These are phyloP conservation scores for Chrysopogon serrulatus DNA, from an alignment of 176 grass and related monocot species.

Conservation along the genomic window DNA sequence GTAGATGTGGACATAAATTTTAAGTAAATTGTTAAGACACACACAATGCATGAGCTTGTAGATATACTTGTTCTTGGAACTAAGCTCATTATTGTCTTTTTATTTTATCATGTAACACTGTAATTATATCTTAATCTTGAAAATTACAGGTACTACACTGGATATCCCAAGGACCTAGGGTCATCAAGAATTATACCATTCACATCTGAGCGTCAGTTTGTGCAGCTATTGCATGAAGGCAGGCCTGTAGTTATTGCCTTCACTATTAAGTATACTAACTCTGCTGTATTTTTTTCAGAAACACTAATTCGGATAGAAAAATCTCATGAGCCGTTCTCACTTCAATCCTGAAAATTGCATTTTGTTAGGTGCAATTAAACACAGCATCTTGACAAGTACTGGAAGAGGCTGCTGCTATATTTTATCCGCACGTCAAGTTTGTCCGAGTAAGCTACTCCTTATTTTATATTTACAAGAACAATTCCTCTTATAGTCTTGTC, in stretches of 20 bases:
- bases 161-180: conserved; percentile 86
- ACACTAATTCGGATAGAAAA: not conserved
- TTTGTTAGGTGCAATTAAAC: conserved; percentile 71
- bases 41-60: not conserved
- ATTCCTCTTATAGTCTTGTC: not conserved
- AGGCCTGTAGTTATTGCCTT: conserved; percentile 87
- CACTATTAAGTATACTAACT: conserved; percentile 65
- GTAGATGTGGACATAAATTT: not conserved
- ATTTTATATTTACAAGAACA: not conserved
- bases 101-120: not conserved
- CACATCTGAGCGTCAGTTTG: conserved; percentile 79
- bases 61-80: not conserved
- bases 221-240: conserved; percentile 81
- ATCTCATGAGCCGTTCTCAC: not conserved
- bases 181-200: conserved; percentile 77
- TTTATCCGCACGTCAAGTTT: conserved; percentile 82
- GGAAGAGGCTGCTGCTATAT: conserved; percentile 81
- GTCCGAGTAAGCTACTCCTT: conserved; percentile 52
- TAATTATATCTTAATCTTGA: not conserved
- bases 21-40: not conserved
- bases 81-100: not conserved
- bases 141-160: conserved; percentile 80
- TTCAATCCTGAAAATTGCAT: conserved; percentile 14
- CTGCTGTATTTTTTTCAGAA: not conserved
- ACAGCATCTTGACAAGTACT: conserved; percentile 82